phyloP scores from a whole-genome alignment of 352 stramenopile species.

The Phytophthora ramorum region DNA sequence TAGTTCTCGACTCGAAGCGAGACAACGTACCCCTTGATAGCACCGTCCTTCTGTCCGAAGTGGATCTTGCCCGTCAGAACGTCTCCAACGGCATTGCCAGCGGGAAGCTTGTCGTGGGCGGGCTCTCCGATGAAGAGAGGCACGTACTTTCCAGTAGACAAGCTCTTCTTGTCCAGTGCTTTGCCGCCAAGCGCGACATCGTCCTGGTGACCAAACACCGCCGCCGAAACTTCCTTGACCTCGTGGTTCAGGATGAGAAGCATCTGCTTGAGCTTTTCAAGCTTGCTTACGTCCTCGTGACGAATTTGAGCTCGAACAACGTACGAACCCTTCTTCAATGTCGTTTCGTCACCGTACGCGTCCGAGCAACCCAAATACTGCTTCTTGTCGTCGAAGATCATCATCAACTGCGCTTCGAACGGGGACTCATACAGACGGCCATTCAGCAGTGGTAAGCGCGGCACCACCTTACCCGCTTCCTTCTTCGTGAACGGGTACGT shows the following conservation, averaged over 20 bases:
- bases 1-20: neutral
- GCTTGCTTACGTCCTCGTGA: constrained; percentile 83
- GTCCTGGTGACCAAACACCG: constrained; percentile 73
- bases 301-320: constrained; percentile 77
- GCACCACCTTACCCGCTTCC: constrained; percentile 85
- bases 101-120: constrained; percentile 71
- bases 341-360: constrained; percentile 81
- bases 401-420: constrained; percentile 93
- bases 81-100: constrained; percentile 61
- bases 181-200: constrained; percentile 70
- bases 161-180: constrained; percentile 52
- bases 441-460: constrained; percentile 79
- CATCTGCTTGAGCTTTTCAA: constrained; percentile 87
- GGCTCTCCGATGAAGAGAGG: constrained; percentile 82
- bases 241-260: constrained; percentile 76
- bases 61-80: constrained; percentile 70
- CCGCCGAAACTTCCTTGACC: constrained; percentile 72
- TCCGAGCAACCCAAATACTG: constrained; percentile 89
- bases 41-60: constrained; percentile 79
- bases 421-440: constrained; percentile 93
- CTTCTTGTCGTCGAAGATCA: constrained; percentile 95
- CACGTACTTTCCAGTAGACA: constrained; percentile 63
- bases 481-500: constrained; percentile 92
- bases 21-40: constrained; percentile 53
- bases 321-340: constrained; percentile 89